Evolutionary conservation across 2,329 filamentous ascomycete genomes (phyloP).

Genomic region (Stemphylium vesicarium): DNA sequence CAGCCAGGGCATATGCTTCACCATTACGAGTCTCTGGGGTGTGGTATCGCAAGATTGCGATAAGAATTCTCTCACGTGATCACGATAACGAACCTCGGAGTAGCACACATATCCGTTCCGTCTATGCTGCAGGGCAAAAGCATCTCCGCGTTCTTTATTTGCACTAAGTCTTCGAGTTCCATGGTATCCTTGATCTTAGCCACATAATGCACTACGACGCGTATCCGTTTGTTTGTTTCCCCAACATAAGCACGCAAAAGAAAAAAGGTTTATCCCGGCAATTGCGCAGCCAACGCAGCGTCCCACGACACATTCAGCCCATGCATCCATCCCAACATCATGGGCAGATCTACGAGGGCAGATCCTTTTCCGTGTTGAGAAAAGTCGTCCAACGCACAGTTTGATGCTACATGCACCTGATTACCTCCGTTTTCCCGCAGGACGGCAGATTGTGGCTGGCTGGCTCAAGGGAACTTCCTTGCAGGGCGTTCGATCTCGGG

Average conservation of each 20-base stretch:
- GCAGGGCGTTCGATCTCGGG: constrained; percentile 17
- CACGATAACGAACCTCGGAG: constrained; percentile 2
- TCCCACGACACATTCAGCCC: too few relatives aligned
- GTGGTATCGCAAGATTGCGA: constrained; percentile 2
- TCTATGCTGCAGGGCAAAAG: too few relatives aligned
- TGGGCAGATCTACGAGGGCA: not conserved
- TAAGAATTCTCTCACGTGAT: constrained; percentile 18
- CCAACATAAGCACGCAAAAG: too few relatives aligned
- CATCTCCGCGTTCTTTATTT: too few relatives aligned
- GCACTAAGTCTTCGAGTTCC: too few relatives aligned
- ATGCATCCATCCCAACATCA: not conserved
- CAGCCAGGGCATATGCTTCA: not conserved
- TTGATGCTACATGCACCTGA: constrained; percentile 6
- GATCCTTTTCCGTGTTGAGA: not conserved
- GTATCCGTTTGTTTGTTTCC: too few relatives aligned
- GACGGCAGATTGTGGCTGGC: not conserved
- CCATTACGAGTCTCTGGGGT: not conserved
- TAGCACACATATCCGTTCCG: too few relatives aligned
- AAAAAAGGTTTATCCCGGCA: not conserved
- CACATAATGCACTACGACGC: too few relatives aligned
- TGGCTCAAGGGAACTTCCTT: constrained; percentile 18
- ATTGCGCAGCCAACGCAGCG: not conserved
- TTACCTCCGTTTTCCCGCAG: constrained; percentile 5
- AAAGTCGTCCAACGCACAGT: not conserved
- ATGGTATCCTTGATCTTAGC: too few relatives aligned